Conservation (phyloP, 2,329 filamentous ascomycete species). For the Alternaria atra region DNA sequence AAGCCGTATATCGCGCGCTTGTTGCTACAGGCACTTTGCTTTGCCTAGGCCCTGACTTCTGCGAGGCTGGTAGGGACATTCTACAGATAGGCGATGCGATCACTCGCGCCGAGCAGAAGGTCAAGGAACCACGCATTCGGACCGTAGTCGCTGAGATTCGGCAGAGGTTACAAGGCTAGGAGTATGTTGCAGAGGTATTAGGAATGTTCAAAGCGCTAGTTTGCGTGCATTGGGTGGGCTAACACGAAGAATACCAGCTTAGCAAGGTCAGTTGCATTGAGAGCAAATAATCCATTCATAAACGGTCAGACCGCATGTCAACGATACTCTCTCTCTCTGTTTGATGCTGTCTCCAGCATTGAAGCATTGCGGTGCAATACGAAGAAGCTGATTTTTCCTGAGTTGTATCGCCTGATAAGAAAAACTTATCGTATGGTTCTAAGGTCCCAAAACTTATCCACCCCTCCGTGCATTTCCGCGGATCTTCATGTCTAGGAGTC, state of each 20-base stretch:
- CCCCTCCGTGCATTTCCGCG: background rate
- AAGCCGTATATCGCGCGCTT: constrained; percentile 82
- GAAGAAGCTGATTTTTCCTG: background rate
- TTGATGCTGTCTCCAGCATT: background rate
- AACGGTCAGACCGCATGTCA: background rate
- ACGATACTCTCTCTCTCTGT: background rate
- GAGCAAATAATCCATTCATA: background rate
- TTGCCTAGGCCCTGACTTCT: constrained; percentile 67
- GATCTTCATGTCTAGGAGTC: background rate
- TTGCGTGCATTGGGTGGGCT: background rate
- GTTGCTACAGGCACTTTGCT: constrained; percentile 84
- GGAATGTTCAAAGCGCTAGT: background rate
- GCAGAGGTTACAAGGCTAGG: constrained; percentile 53
- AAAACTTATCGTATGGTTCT: no score
- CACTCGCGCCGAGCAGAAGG: constrained; percentile 59
- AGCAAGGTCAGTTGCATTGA: background rate
- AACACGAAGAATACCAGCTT: background rate
- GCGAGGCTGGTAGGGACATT: constrained; percentile 65
- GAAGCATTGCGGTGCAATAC: background rate
- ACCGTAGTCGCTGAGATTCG: constrained; percentile 68
- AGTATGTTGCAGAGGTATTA: background rate
- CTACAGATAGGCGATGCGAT: constrained; percentile 62
- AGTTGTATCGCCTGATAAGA: background rate
- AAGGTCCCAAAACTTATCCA: background rate
- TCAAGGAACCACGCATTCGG: constrained; percentile 68